Evolutionary conservation across 2,329 filamentous ascomycete species (phyloP), one percentile per base, ranked within the genome.

Genomic region (Fusarium robinianum): DNA sequence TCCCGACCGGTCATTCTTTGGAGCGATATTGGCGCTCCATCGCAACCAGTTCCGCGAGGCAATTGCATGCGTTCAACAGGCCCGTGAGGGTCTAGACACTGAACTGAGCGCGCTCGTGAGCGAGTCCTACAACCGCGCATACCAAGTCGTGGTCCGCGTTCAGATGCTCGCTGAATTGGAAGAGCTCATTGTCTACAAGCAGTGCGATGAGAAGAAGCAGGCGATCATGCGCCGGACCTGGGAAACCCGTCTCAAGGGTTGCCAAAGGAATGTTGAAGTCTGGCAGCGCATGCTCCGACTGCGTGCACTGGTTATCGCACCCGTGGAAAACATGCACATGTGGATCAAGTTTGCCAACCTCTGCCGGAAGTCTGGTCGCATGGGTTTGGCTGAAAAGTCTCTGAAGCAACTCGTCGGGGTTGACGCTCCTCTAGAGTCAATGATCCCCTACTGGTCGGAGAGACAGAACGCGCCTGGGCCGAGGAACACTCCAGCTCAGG

Each of bases 261-360:
- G 94, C 58, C 92, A 99, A 67, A 87, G 94, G 44, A 96, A 97
- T 60, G 91, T 96, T 14, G 94, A 99, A 63, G 90, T 97, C 3
- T 99, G 94, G 94, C 91, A 96, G 66, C 84, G 94, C 48, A 97
- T 97, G 90, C 83, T 99, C 41, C 94, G 96, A 64, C 84, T 99
- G 21, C 84, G 94, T 48, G 88, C 90, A 14, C 77, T 99, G 37
- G 94, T 99, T 46, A 92, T 97, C 49, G 85, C 85, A 1, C 92
- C 95, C 0, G 83, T 83, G 22, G 91, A 99, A 66, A 96, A 96
- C 62, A 90, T 95, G 76, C 88, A 95, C 62, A 99, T 99, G 90
- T 96, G 91, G 84, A 97, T 99, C 75, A 99, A 99, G 67, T 99
- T 96, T 66, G 89, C 94, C 61, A 99, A 97, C 61, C 81, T 99